phyloP scores from a whole-genome alignment of 2,329 filamentous ascomycete species.

The Hypomyces rosellus region DNA sequence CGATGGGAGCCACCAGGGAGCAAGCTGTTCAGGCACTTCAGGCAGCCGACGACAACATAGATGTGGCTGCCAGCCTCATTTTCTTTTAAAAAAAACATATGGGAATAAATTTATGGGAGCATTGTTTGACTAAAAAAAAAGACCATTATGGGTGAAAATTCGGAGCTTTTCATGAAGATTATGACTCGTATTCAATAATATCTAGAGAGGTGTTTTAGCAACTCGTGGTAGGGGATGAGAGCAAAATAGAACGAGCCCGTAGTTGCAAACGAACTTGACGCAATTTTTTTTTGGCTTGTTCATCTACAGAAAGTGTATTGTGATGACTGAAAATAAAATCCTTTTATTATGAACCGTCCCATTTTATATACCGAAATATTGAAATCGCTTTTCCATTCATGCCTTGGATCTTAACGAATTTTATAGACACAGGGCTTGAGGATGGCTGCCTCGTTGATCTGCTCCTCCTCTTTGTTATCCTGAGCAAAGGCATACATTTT shows the following conservation, averaged over 20 bases:
- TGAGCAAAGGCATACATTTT: slow-evolving; percentile 47
- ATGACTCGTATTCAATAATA: background rate
- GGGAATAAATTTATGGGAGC: background rate
- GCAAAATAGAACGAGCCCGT: background rate
- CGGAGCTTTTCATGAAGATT: background rate
- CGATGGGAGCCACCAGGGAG: slow-evolving; percentile 69
- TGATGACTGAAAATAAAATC: background rate
- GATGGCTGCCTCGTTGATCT: slow-evolving; percentile 57
- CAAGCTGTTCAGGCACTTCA: slow-evolving; percentile 76
- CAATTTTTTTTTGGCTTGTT: no score
- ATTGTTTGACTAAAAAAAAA: background rate
- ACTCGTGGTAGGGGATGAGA: background rate
- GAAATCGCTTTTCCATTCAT: no score
- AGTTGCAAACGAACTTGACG: no score
- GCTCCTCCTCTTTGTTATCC: slow-evolving; percentile 49
- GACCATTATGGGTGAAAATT: background rate
- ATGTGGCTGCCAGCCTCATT: slow-evolving; percentile 78
- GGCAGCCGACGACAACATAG: slow-evolving; percentile 78
- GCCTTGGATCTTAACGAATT: slow-evolving; percentile 51
- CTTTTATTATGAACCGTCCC: background rate
- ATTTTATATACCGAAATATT: no score
- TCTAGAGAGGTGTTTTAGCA: slow-evolving; percentile 4
- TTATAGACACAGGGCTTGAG: slow-evolving; percentile 97
- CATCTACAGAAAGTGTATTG: no score
- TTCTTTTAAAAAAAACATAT: slow-evolving; percentile 35